Evolutionary conservation across 2,329 filamentous ascomycete species (phyloP).

Genomic region (Coniochaeta sp.): DNA sequence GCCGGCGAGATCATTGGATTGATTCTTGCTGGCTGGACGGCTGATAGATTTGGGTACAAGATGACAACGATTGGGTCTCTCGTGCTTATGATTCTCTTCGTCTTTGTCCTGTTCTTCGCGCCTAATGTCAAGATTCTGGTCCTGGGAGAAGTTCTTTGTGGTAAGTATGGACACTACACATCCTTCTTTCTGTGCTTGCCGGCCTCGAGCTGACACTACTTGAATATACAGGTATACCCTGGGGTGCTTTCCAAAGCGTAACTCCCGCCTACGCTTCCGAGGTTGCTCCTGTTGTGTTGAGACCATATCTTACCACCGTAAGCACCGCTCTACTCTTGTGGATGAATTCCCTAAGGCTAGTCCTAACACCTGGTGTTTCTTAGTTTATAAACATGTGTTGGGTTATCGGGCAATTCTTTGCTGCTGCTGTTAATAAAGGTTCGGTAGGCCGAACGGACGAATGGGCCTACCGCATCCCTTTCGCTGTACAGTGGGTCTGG

Average conservation of each 20-base stretch:
- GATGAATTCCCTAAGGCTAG: background rate
- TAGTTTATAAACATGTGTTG: slow-evolving; percentile 34
- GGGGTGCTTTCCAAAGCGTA: slow-evolving; percentile 44
- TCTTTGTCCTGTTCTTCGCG: slow-evolving; percentile 48
- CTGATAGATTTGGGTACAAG: slow-evolving; percentile 42
- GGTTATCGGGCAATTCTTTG: slow-evolving; percentile 33
- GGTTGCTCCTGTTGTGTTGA: slow-evolving; percentile 36
- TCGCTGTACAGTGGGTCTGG: slow-evolving; percentile 30
- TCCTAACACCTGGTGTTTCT: background rate
- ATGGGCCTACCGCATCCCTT: slow-evolving; percentile 24
- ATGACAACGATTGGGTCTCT: slow-evolving; percentile 40
- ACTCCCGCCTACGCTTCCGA: slow-evolving; percentile 47
- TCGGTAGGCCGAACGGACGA: slow-evolving; percentile 23
- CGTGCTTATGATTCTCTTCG: slow-evolving; percentile 36
- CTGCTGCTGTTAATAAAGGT: slow-evolving; percentile 30
- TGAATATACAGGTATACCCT: slow-evolving; percentile 31
- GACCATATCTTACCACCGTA: slow-evolving; percentile 45
- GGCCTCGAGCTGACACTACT: slow-evolving; percentile 10
- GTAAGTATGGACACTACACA: slow-evolving; percentile 4
- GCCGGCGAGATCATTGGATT: slow-evolving; percentile 49
- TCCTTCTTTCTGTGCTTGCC: background rate
- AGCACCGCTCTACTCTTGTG: slow-evolving; percentile 23
- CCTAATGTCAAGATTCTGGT: slow-evolving; percentile 36
- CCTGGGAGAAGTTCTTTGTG: slow-evolving; percentile 38
- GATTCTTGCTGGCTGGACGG: slow-evolving; percentile 42